phyloP scores from a whole-genome alignment of 139 green algal genomes.

The Chlamydomonas sp. region DNA sequence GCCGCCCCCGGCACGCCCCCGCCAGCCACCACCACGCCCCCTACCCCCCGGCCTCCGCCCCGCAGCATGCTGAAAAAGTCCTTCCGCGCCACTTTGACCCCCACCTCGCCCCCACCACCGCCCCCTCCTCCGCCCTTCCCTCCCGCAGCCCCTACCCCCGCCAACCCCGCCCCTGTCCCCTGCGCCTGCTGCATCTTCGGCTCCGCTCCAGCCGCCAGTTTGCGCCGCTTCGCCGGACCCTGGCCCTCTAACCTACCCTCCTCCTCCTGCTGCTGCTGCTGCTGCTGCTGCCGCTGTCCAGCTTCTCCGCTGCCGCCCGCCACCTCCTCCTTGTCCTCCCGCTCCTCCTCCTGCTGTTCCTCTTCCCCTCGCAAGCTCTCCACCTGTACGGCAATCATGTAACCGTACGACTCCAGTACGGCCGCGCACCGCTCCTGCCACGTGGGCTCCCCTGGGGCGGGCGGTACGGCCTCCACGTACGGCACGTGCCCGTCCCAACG shows the following conservation, averaged over 20 bases:
- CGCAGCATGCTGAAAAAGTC: neutral
- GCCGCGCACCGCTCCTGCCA: slow-evolving; percentile 9
- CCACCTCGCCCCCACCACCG: too few relatives aligned
- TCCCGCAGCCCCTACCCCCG: too few relatives aligned
- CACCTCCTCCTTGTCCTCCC: too few relatives aligned
- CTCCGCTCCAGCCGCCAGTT: neutral
- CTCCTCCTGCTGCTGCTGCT: neutral
- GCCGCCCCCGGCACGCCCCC: neutral
- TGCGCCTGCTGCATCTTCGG: too few relatives aligned
- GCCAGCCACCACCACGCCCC: neutral
- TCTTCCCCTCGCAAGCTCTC: neutral
- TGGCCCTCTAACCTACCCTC: too few relatives aligned
- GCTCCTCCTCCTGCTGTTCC: too few relatives aligned
- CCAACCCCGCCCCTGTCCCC: too few relatives aligned
- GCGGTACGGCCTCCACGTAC: slow-evolving; percentile 1
- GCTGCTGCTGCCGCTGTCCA: neutral
- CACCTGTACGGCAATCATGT: slow-evolving; percentile 20
- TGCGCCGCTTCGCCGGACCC: too few relatives aligned
- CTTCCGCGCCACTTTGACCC: neutral
- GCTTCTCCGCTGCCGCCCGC: neutral
- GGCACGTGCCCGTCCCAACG: slow-evolving; percentile 20
- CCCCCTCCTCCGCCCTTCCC: too few relatives aligned
- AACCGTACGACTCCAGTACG: neutral
- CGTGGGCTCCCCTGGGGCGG: neutral
- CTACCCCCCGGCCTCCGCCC: neutral